phyloP scores from a whole-genome alignment of 129 eudicot genomes.

The Flaveria bidentis region DNA sequence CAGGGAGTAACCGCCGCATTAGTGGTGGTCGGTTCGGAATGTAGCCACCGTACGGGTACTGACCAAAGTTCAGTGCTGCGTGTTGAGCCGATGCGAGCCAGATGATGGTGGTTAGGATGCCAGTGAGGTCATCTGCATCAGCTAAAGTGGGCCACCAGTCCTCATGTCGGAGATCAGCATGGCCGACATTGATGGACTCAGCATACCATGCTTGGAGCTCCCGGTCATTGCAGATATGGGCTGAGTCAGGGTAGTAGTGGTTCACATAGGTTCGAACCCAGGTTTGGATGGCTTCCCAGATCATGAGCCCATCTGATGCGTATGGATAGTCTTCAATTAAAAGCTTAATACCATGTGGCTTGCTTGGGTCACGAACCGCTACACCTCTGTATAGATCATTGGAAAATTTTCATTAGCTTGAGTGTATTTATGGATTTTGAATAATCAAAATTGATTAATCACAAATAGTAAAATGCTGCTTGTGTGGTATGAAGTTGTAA shows the following conservation, averaged over 20 bases:
- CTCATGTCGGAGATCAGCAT: constrained; percentile 66
- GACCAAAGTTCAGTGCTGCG: constrained; percentile 96
- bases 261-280: constrained; percentile 75
- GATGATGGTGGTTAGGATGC: constrained; percentile 81
- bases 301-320: constrained; percentile 90
- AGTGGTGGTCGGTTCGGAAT: constrained; percentile 91
- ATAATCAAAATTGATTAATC: not conserved
- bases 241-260: constrained; percentile 72
- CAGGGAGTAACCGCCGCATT: constrained; percentile 77
- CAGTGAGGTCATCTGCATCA: constrained; percentile 57
- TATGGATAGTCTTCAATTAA: constrained; percentile 86
- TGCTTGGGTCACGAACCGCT: constrained; percentile 81
- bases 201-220: constrained; percentile 98
- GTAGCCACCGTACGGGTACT: constrained; percentile 96
- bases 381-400: constrained; percentile 66
- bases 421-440: not conserved
- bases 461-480: not conserved
- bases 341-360: constrained; percentile 81
- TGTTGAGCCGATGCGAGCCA: constrained; percentile 98
- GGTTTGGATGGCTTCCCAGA: constrained; percentile 76
- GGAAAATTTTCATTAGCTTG: not conserved
- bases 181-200: constrained; percentile 93
- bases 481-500: too few species aligned
- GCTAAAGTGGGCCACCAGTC: constrained; percentile 87
- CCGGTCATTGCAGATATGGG: constrained; percentile 56